Conservation (phyloP, 345 rosid species). For the Melaleuca quinquenervia region DNA sequence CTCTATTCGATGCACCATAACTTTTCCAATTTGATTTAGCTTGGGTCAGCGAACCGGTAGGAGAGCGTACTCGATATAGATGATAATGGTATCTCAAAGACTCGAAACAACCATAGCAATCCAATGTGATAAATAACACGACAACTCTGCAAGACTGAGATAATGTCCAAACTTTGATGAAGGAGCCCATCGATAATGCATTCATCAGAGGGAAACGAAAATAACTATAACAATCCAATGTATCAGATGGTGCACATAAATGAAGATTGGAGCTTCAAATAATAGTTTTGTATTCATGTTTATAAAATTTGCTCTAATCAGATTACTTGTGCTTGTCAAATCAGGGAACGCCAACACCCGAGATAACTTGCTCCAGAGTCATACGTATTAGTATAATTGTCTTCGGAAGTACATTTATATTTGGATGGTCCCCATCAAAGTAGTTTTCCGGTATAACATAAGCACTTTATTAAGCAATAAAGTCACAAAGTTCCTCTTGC, state of each 20-base stretch:
- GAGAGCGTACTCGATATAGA: neutral
- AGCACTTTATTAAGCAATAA: neutral
- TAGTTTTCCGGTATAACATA: neutral
- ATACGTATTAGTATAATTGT: neutral
- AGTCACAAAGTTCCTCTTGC: neutral
- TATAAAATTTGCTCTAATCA: neutral
- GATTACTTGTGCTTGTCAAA: neutral
- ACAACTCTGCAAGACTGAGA: neutral
- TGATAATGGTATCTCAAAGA: neutral
- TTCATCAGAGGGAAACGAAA: neutral
- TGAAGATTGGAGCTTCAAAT: neutral
- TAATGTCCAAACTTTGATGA: neutral
- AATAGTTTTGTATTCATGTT: neutral
- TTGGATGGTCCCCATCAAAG: neutral
- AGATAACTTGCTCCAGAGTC: neutral
- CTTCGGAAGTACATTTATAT: neutral
- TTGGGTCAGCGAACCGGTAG: neutral
- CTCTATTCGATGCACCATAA: neutral
- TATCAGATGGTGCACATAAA: neutral
- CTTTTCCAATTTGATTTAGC: neutral
- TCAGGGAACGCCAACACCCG: neutral
- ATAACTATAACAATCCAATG: neutral
- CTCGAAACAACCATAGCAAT: too few species aligned
- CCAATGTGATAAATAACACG: neutral
- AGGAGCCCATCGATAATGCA: neutral